phyloP scores from a whole-genome alignment of 176 grass and related monocot species.

The Cymbopogon citratus region DNA sequence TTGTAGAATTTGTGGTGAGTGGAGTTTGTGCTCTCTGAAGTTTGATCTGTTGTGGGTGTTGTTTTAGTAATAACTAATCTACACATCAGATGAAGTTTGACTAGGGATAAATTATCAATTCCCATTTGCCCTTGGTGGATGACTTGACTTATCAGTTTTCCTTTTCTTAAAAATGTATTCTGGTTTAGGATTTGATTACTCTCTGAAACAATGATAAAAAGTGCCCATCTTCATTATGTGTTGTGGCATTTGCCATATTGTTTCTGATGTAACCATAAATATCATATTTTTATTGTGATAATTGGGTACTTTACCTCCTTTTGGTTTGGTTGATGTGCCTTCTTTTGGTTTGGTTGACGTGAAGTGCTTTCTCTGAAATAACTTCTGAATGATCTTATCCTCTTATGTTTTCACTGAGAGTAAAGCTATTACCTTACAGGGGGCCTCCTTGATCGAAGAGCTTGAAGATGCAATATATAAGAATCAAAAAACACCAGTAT shows the following conservation, averaged over 20 bases:
- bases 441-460: slow-evolving; percentile 61
- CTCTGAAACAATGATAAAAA: neutral
- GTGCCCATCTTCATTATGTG: neutral
- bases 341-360: neutral
- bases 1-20: neutral
- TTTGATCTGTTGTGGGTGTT: neutral
- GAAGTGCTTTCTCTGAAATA: slow-evolving; percentile 6
- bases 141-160: neutral
- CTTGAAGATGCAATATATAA: slow-evolving; percentile 74
- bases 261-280: neutral
- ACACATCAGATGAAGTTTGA: neutral
- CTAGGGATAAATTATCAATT: neutral
- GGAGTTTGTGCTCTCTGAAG: neutral
- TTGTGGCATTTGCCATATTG: neutral
- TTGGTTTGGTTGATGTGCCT: neutral
- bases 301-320: neutral
- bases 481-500: slow-evolving; percentile 44
- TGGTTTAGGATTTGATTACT: neutral
- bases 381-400: neutral
- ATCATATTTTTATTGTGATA: neutral
- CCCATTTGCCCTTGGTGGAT: neutral
- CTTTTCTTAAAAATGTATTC: neutral
- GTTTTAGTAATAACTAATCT: neutral
- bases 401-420: slow-evolving; percentile 8
- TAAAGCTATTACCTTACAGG: slow-evolving; percentile 35